Percentiles rank a stretch among this genome's conserved stretches.
Conservation (phyloP, 169 alveolate species). For the Plasmodium knowlesi region DNA sequence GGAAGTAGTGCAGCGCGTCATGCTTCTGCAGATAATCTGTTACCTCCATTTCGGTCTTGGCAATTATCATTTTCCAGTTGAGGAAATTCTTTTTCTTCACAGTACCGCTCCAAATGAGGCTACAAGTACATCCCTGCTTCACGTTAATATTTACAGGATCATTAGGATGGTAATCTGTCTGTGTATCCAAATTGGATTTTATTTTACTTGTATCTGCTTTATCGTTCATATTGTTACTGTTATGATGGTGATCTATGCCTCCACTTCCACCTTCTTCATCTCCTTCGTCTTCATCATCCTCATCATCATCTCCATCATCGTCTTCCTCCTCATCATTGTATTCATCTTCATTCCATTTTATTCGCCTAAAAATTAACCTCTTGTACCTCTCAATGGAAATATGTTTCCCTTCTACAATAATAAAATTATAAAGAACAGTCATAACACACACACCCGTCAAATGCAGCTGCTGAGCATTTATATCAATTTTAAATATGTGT, state of each 20-base stretch:
- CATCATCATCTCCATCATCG: constrained; percentile 8
- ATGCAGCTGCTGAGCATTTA: constrained; percentile 92
- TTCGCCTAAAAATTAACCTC: constrained; percentile 82
- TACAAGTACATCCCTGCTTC: constrained; percentile 79
- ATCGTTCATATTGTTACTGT: neutral
- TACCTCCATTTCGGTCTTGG: constrained; percentile 60
- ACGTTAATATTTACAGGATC: constrained; percentile 8
- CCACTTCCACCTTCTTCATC: neutral
- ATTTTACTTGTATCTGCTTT: neutral
- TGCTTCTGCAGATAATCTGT: constrained; percentile 44
- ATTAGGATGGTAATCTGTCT: constrained; percentile 28
- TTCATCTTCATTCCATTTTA: constrained; percentile 83
- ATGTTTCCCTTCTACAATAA: constrained; percentile 77
- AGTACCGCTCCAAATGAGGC: constrained; percentile 85
- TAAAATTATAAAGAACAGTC: constrained; percentile 49
- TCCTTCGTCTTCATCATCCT: neutral
- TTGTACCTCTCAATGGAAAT: constrained; percentile 82
- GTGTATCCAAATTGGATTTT: neutral
- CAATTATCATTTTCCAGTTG: constrained; percentile 81
- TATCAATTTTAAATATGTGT: constrained; percentile 85
- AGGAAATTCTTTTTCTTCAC: constrained; percentile 81
- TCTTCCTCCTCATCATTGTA: constrained; percentile 35
- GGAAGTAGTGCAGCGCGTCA: constrained; percentile 63
- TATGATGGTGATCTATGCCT: neutral
- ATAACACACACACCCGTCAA: constrained; percentile 91